These are phyloP conservation scores for Phytophthora constricta DNA, from an alignment of 352 stramenopile genomes.

Conservation along the genomic window DNA sequence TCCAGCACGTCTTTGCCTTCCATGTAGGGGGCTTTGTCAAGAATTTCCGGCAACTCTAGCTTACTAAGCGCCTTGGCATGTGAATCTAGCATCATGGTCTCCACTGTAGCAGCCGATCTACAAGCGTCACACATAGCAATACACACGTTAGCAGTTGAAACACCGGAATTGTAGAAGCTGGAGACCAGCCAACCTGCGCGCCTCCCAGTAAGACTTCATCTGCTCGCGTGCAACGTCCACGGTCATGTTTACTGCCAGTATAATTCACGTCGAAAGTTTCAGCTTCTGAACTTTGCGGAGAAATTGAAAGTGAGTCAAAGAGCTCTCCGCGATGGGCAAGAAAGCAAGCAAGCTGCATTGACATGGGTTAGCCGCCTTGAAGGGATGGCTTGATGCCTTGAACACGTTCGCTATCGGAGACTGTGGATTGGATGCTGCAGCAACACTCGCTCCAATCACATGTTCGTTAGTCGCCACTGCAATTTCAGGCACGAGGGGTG, in stretches of 20 bases:
- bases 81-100: slow-evolving; percentile 87
- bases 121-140: not conserved
- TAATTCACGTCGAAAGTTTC: not conserved
- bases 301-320: slow-evolving; percentile 26
- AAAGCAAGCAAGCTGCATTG: slow-evolving; percentile 3
- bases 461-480: not conserved
- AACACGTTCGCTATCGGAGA: not conserved
- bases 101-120: slow-evolving; percentile 59
- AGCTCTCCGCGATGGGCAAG: not conserved
- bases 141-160: not conserved
- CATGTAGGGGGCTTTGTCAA: slow-evolving; percentile 66
- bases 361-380: not conserved
- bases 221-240: slow-evolving; percentile 55
- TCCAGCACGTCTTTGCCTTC: slow-evolving; percentile 66
- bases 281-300: slow-evolving; percentile 5
- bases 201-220: slow-evolving; percentile 85
- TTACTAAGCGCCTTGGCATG: slow-evolving; percentile 71
- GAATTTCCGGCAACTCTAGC: slow-evolving; percentile 75
- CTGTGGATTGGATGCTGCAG: not conserved
- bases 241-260: slow-evolving; percentile 33
- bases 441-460: not conserved
- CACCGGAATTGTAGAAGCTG: not conserved
- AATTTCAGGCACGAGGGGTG: not conserved
- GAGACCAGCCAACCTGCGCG: slow-evolving; percentile 47
- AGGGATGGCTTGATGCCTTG: no score